These are phyloP conservation scores for Candida taoyuanica DNA, from an alignment of 805 yeast genomes.

Conservation along the genomic window DNA sequence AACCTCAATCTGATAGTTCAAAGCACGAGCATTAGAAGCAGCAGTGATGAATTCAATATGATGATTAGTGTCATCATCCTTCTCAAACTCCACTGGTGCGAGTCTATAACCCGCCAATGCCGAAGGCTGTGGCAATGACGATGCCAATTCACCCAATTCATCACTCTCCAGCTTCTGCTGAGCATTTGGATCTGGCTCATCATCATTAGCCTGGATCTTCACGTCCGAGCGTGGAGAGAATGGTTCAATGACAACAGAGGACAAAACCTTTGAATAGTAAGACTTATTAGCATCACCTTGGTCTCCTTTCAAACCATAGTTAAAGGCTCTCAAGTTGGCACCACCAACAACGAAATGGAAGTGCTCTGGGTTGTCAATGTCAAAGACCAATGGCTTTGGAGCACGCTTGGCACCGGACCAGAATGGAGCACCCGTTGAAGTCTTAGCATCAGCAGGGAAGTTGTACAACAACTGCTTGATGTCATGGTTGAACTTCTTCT, in stretches of 20 bases:
- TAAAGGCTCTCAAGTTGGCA: slow-evolving; percentile 85
- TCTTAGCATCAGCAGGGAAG: slow-evolving; percentile 91
- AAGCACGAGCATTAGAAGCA: slow-evolving; percentile 94
- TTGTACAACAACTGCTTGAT: slow-evolving; percentile 87
- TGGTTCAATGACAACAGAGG: slow-evolving; percentile 46
- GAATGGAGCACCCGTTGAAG: slow-evolving; percentile 87
- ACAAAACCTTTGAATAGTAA: slow-evolving; percentile 50
- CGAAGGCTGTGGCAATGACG: slow-evolving; percentile 82
- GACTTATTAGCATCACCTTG: slow-evolving; percentile 43
- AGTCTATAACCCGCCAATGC: slow-evolving; percentile 84
- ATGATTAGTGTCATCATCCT: slow-evolving; percentile 95
- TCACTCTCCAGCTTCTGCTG: slow-evolving; percentile 48
- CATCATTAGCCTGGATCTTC: slow-evolving; percentile 78
- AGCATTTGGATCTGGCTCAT: slow-evolving; percentile 84
- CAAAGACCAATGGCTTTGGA: slow-evolving; percentile 80
- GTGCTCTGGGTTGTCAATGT: slow-evolving; percentile 71
- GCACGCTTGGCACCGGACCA: slow-evolving; percentile 99
- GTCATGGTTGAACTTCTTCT: slow-evolving; percentile 77
- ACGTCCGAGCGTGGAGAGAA: slow-evolving; percentile 74
- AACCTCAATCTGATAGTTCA: slow-evolving; percentile 80
- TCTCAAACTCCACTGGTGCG: slow-evolving; percentile 90
- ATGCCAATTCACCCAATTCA: slow-evolving; percentile 63
- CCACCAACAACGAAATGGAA: slow-evolving; percentile 80
- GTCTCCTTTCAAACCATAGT: slow-evolving; percentile 84
- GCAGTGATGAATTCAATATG: slow-evolving; percentile 96